These are phyloP conservation scores for Rhizopogon vesiculosus DNA, from an alignment of 768 basidiomycete genomes.

Conservation along the genomic window DNA sequence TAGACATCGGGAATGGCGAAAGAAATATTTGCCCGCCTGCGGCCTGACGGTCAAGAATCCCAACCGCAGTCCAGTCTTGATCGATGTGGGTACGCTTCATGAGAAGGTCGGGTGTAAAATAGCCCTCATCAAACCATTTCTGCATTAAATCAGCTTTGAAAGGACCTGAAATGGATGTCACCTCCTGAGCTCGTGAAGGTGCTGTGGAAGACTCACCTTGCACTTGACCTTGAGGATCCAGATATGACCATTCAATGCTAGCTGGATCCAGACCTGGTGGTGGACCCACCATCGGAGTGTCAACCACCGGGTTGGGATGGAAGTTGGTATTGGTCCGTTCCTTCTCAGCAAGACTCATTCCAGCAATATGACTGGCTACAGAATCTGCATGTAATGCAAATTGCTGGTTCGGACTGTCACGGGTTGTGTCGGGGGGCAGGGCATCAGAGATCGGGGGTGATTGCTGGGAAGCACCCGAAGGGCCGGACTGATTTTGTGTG, in stretches of 20 bases:
- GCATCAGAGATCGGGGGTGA: constrained; percentile 8
- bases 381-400: constrained; percentile 2
- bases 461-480: constrained; percentile 5
- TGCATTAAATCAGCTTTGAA: constrained; percentile 90
- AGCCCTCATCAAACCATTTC: constrained; percentile 89
- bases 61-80: constrained; percentile 61
- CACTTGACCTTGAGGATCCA: constrained; percentile 86
- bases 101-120: constrained; percentile 77
- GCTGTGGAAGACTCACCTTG: constrained; percentile 56
- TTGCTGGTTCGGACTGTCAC: not conserved
- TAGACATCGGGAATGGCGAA: constrained; percentile 35
- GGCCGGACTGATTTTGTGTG: constrained; percentile 6
- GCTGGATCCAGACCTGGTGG: constrained; percentile 54
- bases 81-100: constrained; percentile 80
- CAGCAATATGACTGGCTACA: constrained; percentile 7
- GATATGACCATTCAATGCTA: constrained; percentile 83
- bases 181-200: not conserved
- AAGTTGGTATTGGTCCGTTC: constrained; percentile 4
- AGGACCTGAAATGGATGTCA: constrained; percentile 53
- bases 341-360: constrained; percentile 12
- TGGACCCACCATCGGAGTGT: constrained; percentile 23
- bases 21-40: constrained; percentile 60
- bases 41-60: constrained; percentile 50
- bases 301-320: constrained; percentile 6
- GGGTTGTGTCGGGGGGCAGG: constrained; percentile 3